phyloP scores from a whole-genome alignment of 139 green algal species.

The Monoraphidium neglectum region DNA sequence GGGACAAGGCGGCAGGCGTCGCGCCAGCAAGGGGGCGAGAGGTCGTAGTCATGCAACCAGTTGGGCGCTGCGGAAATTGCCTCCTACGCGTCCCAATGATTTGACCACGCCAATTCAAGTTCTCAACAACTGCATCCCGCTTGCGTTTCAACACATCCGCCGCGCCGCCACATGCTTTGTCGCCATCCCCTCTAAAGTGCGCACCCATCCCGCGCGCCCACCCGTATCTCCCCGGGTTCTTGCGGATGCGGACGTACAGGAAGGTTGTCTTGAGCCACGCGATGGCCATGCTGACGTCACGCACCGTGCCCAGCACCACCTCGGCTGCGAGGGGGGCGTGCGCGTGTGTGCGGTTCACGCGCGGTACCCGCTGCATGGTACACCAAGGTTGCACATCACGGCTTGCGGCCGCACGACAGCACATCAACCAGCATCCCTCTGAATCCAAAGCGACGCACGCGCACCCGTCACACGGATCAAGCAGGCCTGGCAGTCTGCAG shows the following conservation, averaged over 20 bases:
- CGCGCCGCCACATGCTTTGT: background rate
- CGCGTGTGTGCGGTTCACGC: too few relatives aligned
- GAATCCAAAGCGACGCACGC: too few relatives aligned
- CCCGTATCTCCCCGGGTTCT: slow-evolving; percentile 36
- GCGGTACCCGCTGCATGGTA: too few relatives aligned
- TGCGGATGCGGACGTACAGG: slow-evolving; percentile 70
- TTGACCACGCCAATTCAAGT: background rate
- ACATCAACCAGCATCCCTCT: too few relatives aligned
- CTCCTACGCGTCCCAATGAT: background rate
- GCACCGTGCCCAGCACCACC: slow-evolving; percentile 69
- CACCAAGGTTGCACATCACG: too few relatives aligned
- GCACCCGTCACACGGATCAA: too few relatives aligned
- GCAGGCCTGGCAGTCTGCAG: too few relatives aligned
- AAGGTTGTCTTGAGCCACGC: slow-evolving; percentile 85
- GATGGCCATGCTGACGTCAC: slow-evolving; percentile 61
- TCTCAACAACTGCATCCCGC: background rate
- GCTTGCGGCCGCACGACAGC: too few relatives aligned
- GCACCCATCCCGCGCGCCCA: background rate
- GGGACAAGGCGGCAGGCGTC: background rate
- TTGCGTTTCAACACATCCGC: background rate
- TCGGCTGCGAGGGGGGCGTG: slow-evolving; percentile 71
- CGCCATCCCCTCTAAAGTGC: background rate
- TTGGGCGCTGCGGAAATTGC: background rate
- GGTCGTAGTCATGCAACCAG: background rate
- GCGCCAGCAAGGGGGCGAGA: background rate